A percentile compares a stretch with the other conserved stretches of the same genome.
Evolutionary conservation across 371 early-diverging fungal species (phyloP).

Genomic region (Actinomortierella wolfii): DNA sequence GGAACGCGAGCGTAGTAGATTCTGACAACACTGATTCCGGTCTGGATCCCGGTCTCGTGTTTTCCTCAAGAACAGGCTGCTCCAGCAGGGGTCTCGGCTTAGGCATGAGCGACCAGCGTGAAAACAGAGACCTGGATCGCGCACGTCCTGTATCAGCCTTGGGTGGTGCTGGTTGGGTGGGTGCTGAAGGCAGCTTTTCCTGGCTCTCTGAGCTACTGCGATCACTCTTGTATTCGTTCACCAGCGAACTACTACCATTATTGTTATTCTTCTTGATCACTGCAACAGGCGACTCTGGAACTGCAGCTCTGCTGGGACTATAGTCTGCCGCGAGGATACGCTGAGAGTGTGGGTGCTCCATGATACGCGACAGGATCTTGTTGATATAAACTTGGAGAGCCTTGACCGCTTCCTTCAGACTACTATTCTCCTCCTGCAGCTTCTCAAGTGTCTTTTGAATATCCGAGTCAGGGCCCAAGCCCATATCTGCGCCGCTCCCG

Average conservation of each 20-base stretch:
- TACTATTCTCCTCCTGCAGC: constrained; percentile 53
- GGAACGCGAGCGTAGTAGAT: constrained; percentile 11
- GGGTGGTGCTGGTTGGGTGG: not conserved
- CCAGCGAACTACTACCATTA: not conserved
- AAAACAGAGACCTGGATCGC: constrained; percentile 33
- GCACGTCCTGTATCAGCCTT: constrained; percentile 20
- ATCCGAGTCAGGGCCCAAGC: constrained; percentile 4
- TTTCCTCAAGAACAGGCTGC: too few species aligned
- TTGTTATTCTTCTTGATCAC: constrained; percentile 1
- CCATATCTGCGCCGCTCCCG: too few species aligned
- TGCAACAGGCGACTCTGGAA: constrained; percentile 15
- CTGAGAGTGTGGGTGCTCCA: constrained; percentile 32
- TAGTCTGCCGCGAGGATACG: constrained; percentile 45
- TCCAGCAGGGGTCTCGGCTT: too few species aligned
- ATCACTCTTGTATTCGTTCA: constrained; percentile 12
- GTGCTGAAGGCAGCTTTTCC: not conserved
- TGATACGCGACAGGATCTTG: constrained; percentile 60
- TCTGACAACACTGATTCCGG: too few species aligned
- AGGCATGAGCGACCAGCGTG: constrained; percentile 5
- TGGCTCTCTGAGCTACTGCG: constrained; percentile 8
- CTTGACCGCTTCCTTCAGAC: constrained; percentile 61
- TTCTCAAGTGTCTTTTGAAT: constrained; percentile 22
- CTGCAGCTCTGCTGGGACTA: constrained; percentile 16
- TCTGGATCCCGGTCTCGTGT: too few species aligned
- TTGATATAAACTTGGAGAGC: constrained; percentile 67